Evolutionary conservation across 345 rosid genomes (phyloP).

Genomic region (Populus simonii): DNA sequence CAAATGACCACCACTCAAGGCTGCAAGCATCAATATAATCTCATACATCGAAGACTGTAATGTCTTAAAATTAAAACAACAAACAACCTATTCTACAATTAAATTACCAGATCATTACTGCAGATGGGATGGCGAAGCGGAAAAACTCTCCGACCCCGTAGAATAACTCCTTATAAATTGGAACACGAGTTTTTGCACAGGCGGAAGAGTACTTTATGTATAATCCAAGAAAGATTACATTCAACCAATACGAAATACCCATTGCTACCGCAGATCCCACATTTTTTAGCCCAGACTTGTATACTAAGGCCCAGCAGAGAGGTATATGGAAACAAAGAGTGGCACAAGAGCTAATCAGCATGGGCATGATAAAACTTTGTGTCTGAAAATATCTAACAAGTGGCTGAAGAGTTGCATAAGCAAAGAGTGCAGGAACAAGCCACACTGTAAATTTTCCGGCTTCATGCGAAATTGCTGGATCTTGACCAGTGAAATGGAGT

Average conservation of each 20-base stretch:
- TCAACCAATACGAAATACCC: slow-evolving; percentile 51
- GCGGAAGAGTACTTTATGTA: slow-evolving; percentile 46
- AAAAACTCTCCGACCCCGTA: slow-evolving; percentile 52
- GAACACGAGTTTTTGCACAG: slow-evolving; percentile 44
- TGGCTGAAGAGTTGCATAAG: slow-evolving; percentile 55
- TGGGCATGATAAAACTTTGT: slow-evolving; percentile 51
- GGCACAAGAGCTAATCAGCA: slow-evolving; percentile 49
- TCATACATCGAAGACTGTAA: neutral
- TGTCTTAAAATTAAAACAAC: neutral
- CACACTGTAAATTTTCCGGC: slow-evolving; percentile 52
- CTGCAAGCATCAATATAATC: slow-evolving; percentile 32
- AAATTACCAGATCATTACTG: slow-evolving; percentile 64
- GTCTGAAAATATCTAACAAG: slow-evolving; percentile 52
- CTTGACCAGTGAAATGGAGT: slow-evolving; percentile 53
- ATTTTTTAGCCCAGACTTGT: slow-evolving; percentile 40
- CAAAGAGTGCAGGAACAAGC: slow-evolving; percentile 61
- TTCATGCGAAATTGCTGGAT: slow-evolving; percentile 50
- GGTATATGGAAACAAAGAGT: slow-evolving; percentile 44
- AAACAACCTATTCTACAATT: neutral
- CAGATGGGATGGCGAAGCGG: slow-evolving; percentile 66
- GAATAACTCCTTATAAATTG: slow-evolving; percentile 44
- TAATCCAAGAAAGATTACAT: slow-evolving; percentile 43
- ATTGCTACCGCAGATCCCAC: slow-evolving; percentile 52
- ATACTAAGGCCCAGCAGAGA: slow-evolving; percentile 59
- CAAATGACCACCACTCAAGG: slow-evolving; percentile 98